Conservation (phyloP, 2,329 filamentous ascomycete species). For the Ceratocystiopsis minuta region DNA sequence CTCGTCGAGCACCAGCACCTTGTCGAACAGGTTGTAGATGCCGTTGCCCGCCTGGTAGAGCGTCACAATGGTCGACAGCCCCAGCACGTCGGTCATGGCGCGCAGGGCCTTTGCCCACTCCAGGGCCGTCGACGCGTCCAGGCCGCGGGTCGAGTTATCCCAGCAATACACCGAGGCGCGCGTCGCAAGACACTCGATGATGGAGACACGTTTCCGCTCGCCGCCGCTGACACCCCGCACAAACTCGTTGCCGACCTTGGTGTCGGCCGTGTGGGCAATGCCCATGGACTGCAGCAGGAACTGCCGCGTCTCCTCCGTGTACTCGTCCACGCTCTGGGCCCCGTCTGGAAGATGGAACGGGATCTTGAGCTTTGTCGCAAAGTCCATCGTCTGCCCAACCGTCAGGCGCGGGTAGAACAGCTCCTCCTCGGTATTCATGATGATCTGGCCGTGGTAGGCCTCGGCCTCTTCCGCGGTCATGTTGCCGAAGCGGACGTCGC, state of each 20-base stretch:
- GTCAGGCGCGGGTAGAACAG: conserved; percentile 50
- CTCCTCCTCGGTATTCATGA: conserved; percentile 49
- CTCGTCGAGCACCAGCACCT: conserved; percentile 53
- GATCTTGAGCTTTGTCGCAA: conserved; percentile 44
- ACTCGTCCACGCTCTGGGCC: conserved; percentile 23
- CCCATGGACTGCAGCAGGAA: conserved; percentile 40
- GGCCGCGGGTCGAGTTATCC: conserved; percentile 50
- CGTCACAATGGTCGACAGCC: conserved; percentile 40
- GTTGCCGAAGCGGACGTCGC: conserved; percentile 45
- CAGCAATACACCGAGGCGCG: conserved; percentile 47
- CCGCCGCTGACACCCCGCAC: conserved; percentile 30
- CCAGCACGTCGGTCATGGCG: conserved; percentile 47
- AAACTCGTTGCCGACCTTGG: conserved; percentile 50
- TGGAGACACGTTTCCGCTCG: conserved; percentile 54
- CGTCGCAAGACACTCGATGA: conserved; percentile 48
- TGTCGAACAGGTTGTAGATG: conserved; percentile 53
- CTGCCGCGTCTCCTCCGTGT: conserved; percentile 25
- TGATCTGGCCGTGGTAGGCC: conserved; percentile 17
- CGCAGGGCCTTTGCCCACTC: conserved; percentile 47
- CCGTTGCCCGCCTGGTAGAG: conserved; percentile 50
- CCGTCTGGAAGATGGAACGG: conserved; percentile 29
- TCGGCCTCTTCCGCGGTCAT: conserved; percentile 25
- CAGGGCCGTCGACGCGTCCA: conserved; percentile 45
- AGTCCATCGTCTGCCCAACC: conserved; percentile 49
- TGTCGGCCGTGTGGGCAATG: conserved; percentile 46